Conservation (phyloP, 305 asterid species). For the Coffea humblotiana region DNA sequence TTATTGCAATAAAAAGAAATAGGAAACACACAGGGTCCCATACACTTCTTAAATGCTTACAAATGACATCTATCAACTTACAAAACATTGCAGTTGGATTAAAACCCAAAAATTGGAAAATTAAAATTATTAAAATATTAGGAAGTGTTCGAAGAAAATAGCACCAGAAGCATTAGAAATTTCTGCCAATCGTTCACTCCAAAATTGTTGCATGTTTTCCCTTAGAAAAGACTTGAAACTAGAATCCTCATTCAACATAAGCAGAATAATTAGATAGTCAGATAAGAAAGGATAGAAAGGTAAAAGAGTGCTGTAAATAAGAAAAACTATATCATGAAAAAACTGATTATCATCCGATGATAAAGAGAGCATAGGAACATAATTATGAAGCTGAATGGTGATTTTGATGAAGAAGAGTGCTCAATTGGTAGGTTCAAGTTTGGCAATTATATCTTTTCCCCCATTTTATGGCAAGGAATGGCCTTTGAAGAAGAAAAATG, state of each 20-base stretch:
- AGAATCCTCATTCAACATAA: not conserved
- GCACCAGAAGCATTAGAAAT: conserved; percentile 27
- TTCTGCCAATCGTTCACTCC: conserved; percentile 36
- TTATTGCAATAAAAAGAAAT: not conserved
- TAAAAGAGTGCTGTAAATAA: not conserved
- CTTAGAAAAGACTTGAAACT: conserved; percentile 20
- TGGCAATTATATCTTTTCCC: too few species aligned
- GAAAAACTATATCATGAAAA: not conserved
- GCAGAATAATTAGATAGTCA: conserved; percentile 6
- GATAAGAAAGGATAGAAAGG: not conserved
- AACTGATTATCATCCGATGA: conserved; percentile 12
- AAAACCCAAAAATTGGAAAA: not conserved
- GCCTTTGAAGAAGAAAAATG: too few species aligned
- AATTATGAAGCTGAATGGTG: conserved; percentile 16
- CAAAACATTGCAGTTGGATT: not conserved
- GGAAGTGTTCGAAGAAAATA: conserved; percentile 2
- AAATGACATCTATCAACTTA: not conserved
- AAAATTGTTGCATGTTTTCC: conserved; percentile 34
- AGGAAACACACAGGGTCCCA: not conserved
- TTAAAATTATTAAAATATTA: not conserved
- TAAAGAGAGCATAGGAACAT: conserved; percentile 16
- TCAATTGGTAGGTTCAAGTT: too few species aligned
- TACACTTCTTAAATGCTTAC: not conserved
- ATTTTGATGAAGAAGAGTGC: too few species aligned
- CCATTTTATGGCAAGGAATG: too few species aligned